A percentile compares a stretch with the other conserved stretches of the same genome.
Evolutionary conservation across 176 grass and related monocot species (phyloP).

Genomic region (Carex cristatella): DNA sequence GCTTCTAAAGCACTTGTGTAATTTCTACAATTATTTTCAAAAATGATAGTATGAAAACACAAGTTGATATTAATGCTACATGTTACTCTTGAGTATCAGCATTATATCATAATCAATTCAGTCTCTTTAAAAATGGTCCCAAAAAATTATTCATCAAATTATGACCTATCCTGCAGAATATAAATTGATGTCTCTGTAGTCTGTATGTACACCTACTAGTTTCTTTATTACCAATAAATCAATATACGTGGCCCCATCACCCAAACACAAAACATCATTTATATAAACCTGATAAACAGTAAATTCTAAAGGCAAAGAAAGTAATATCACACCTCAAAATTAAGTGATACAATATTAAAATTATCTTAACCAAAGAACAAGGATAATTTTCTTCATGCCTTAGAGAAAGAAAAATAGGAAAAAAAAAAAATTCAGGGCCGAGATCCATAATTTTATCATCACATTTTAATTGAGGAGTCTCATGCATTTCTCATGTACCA

Average conservation of each 20-base stretch:
- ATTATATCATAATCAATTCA: background rate
- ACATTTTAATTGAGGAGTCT: constrained; percentile 10
- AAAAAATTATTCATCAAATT: constrained; percentile 19
- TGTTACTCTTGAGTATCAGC: background rate
- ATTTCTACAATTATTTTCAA: background rate
- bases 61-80: background rate
- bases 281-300: background rate
- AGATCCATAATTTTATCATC: constrained; percentile 14
- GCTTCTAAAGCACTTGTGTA: background rate
- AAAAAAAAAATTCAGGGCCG: background rate
- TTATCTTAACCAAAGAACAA: constrained; percentile 1
- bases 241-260: background rate
- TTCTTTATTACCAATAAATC: background rate
- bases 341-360: background rate
- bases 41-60: background rate
- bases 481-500: constrained; percentile 3
- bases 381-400: background rate
- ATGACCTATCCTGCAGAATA: background rate
- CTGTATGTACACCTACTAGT: background rate
- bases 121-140: constrained; percentile 7
- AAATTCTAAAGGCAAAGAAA: background rate
- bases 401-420: background rate
- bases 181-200: background rate
- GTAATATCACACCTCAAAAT: background rate
- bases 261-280: background rate